Percentiles rank a stretch among this genome's conserved stretches.
These are phyloP conservation scores for Cubamyces sp. DNA, from an alignment of 768 basidiomycete genomes.

Conservation along the genomic window DNA sequence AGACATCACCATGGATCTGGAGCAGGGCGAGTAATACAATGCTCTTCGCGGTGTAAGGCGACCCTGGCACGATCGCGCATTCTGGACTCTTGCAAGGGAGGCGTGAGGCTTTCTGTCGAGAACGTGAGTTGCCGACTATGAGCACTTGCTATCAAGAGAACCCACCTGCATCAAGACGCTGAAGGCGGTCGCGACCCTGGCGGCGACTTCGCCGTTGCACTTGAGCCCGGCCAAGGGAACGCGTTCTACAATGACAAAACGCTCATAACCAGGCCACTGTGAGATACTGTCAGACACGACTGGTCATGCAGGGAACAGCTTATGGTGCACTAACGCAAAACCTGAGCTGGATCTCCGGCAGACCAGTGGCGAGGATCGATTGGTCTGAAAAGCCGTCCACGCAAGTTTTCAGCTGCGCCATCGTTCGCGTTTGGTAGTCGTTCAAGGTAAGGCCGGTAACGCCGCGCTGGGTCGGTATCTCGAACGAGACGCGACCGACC, in stretches of 20 bases:
- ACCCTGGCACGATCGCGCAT: background rate
- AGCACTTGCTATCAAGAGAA: background rate
- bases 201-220: background rate
- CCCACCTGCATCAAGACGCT: background rate
- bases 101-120: background rate
- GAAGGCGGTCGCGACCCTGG: background rate
- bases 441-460: background rate
- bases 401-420: background rate
- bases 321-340: background rate
- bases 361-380: background rate
- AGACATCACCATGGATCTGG: background rate
- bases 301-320: too few species aligned
- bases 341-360: background rate
- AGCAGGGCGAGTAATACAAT: background rate
- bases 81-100: background rate
- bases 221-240: background rate
- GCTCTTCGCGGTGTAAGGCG: background rate
- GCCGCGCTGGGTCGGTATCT: background rate
- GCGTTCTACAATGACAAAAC: background rate
- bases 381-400: background rate
- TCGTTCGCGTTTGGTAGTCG: background rate
- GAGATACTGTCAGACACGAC: background rate
- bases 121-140: background rate
- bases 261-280: conserved; percentile 11
- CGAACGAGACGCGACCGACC: background rate